Base-by-base conservation (phyloP, 805 yeast genomes). In the Yarrowia keelungensis region DNA sequence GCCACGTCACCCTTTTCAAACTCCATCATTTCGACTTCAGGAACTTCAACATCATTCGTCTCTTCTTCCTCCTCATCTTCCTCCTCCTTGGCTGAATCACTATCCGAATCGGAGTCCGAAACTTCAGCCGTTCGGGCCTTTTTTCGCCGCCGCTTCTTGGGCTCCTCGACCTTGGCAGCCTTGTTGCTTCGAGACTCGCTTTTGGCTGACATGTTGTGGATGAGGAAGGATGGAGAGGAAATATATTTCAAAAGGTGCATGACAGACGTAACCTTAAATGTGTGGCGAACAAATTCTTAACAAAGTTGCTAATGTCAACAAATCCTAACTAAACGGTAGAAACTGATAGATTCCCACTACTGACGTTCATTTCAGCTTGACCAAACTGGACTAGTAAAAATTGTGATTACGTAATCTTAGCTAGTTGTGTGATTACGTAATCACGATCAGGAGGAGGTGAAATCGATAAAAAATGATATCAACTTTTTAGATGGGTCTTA, bases 111-210 rank as follows among this genome's bases (percentile, higher is more conserved):
- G 35, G 73, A 66, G 66, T 74, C 73, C 42, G 78, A 69, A 15
- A 65, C 56, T 39, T 69, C 71, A 42, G 71, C 71, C 49, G 73
- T 69, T 16, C 77, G 67, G n/a, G 72, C 70, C 72, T 73, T 75
- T 73, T 74, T 74, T 51, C 75, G 70, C 15, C 77, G 71, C 26
- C 76, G 42, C 9, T 59, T 59, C 42, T 59, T 59, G 32, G 65
- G 65, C 38, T 45, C 65, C 10, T 59, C 51, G 32, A 10, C 19
- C 15, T 59, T 45, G 8, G 16, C 51, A 36, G 65, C 65, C 65
- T 59, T 59, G 65, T 59, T 59, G 65, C 49, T 56, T 43, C 64
- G 16, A 10, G 39, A 26, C 7, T 42, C 64, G 35, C 42, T 35
- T 19, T 59, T 43, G 16, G 51, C 65, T 8, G 65, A 45, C 58